Percentiles rank a stretch among this genome's conserved stretches.
Conservation (phyloP, 2,329 filamentous ascomycete species). For the Clarireedia sp. region DNA sequence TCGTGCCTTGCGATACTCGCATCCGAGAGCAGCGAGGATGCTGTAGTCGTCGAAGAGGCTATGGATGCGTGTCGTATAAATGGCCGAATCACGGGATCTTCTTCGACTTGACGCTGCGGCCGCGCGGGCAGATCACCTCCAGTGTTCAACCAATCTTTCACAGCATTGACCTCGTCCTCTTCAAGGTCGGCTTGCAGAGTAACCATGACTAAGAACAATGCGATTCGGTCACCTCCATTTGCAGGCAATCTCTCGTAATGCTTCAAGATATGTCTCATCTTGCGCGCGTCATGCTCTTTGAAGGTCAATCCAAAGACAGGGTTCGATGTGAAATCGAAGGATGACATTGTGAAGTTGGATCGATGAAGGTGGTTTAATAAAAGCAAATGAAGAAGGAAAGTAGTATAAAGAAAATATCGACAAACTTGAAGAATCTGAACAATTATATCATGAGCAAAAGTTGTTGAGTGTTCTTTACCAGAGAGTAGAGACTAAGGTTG, state of each 20-base stretch:
- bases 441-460: no score
- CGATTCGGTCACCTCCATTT: constrained; percentile 7
- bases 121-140: constrained; percentile 10
- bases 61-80: no score
- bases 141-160: constrained; percentile 16
- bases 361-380: background rate
- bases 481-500: no score
- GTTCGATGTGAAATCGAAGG: background rate
- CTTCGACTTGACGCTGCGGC: background rate
- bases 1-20: no score
- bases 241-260: constrained; percentile 12
- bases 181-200: constrained; percentile 12
- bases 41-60: no score
- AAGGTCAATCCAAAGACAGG: constrained; percentile 20
- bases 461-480: no score
- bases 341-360: background rate
- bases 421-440: no score
- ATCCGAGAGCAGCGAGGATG: no score
- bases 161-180: constrained; percentile 7
- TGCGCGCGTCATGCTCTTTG: constrained; percentile 17
- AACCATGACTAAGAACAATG: constrained; percentile 12
- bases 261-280: constrained; percentile 20
- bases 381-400: background rate
- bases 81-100: background rate
- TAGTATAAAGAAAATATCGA: background rate